Percentiles rank a stretch among this genome's conserved stretches.
Conservation (phyloP, 345 rosid species). For the Linum lewisii region DNA sequence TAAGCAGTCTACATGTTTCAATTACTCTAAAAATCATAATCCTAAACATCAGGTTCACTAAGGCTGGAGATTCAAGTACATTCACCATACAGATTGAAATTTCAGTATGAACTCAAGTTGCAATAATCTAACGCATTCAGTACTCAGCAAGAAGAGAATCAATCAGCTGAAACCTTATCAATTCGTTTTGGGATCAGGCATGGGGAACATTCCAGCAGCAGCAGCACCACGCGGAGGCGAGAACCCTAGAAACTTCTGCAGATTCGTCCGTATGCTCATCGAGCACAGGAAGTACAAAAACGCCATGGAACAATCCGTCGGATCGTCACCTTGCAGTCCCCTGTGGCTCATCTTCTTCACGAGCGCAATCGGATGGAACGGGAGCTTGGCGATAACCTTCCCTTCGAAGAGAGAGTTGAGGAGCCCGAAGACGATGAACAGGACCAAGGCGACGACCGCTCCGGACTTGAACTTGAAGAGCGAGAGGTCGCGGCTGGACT, state of each 20-base stretch:
- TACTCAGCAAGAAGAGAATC: too few relatives aligned
- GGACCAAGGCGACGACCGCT: constrained; percentile 87
- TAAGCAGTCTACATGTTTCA: too few relatives aligned
- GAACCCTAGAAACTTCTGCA: constrained; percentile 73
- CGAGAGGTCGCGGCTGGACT: constrained; percentile 87
- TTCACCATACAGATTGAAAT: too few relatives aligned
- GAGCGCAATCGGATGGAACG: constrained; percentile 63
- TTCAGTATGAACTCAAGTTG: too few relatives aligned
- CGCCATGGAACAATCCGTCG: constrained; percentile 96
- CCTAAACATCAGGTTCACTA: too few relatives aligned
- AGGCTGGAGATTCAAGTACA: too few relatives aligned
- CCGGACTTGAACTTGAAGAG: constrained; percentile 99
- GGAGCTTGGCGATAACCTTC: constrained; percentile 85
- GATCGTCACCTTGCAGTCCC: constrained; percentile 69
- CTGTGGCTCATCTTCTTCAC: constrained; percentile 94
- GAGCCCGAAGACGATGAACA: constrained; percentile 82
- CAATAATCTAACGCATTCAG: too few relatives aligned
- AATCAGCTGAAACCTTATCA: constrained; percentile 19
- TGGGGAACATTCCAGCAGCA: constrained; percentile 74
- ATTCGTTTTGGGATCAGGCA: constrained; percentile 87
- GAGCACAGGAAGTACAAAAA: constrained; percentile 77
- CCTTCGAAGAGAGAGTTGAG: constrained; percentile 91
- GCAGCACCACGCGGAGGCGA: constrained; percentile 75
- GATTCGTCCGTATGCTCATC: constrained; percentile 80
- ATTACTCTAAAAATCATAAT: too few relatives aligned